These are phyloP conservation scores for Sequoia sempervirens DNA, from an alignment of 75 land plant species.

Conservation along the genomic window DNA sequence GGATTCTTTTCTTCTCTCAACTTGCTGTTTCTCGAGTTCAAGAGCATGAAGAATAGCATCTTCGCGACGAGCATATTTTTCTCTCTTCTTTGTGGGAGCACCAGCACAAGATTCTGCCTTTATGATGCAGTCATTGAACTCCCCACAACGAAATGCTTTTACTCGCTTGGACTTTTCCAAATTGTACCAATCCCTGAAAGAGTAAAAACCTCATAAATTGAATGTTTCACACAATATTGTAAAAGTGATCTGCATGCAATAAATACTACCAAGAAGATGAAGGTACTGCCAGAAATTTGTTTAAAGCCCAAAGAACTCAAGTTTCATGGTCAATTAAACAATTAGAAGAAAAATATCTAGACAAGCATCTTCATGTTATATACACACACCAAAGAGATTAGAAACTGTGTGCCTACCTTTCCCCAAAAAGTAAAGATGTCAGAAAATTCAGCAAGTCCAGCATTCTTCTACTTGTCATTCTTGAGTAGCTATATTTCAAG, in stretches of 20 bases:
- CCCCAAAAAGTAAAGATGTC: background rate
- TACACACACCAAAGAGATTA: background rate
- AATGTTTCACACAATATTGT: background rate
- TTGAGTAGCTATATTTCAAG: background rate
- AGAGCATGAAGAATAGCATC: conserved; percentile 97
- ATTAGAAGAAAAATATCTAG: background rate
- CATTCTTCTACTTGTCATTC: background rate
- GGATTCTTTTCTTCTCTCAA: conserved; percentile 22
- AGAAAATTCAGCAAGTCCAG: background rate
- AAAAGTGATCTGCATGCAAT: background rate
- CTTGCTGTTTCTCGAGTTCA: conserved; percentile 66
- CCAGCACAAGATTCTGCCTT: conserved; percentile 69
- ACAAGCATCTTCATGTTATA: background rate
- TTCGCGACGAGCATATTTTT: conserved; percentile 90
- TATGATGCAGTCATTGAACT: conserved; percentile 82
- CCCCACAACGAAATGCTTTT: conserved; percentile 88
- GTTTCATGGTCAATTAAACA: background rate
- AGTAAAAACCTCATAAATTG: conserved; percentile 5
- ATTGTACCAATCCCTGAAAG: conserved; percentile 88
- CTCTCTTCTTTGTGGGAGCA: conserved; percentile 72
- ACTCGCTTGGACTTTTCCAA: conserved; percentile 89
- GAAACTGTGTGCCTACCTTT: background rate
- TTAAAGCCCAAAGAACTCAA: background rate
- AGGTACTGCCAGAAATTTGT: background rate
- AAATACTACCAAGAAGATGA: background rate